Conservation (phyloP, 345 rosid species). For the Iberis pinnata region DNA sequence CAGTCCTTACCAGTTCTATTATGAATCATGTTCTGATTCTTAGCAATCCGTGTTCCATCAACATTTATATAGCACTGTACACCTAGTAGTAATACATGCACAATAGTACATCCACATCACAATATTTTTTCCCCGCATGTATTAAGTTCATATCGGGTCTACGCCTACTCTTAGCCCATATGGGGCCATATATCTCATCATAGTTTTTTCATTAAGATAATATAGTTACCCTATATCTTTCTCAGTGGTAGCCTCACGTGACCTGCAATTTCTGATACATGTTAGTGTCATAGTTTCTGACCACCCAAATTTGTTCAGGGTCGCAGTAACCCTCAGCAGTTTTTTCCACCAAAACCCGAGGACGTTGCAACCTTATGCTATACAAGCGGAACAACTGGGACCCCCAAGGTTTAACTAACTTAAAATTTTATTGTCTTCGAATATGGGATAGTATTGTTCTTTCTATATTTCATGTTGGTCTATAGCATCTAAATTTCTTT, state of each 20-base stretch:
- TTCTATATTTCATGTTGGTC: not conserved
- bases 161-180: too few relatives aligned
- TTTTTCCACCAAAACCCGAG: conserved; percentile 71
- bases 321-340: conserved; percentile 57
- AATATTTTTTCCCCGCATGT: too few relatives aligned
- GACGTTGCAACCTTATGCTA: conserved; percentile 94
- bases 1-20: conserved; percentile 9
- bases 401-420: conserved; percentile 63
- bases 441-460: not conserved
- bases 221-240: too few relatives aligned
- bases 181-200: too few relatives aligned
- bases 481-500: conserved; percentile 20
- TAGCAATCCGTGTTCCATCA: not conserved
- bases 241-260: too few relatives aligned
- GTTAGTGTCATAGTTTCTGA: conserved; percentile 19
- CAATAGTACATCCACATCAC: conserved; percentile 8
- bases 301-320: conserved; percentile 40
- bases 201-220: too few relatives aligned
- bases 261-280: not conserved
- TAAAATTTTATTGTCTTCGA: too few relatives aligned
- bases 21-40: conserved; percentile 2
- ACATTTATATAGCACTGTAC: too few relatives aligned
- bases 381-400: conserved; percentile 98
- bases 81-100: conserved; percentile 12
- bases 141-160: too few relatives aligned